These are phyloP conservation scores for Mrakiaceae sp. DNA, from an alignment of 1,284 basidiomycete species.

Conservation along the genomic window DNA sequence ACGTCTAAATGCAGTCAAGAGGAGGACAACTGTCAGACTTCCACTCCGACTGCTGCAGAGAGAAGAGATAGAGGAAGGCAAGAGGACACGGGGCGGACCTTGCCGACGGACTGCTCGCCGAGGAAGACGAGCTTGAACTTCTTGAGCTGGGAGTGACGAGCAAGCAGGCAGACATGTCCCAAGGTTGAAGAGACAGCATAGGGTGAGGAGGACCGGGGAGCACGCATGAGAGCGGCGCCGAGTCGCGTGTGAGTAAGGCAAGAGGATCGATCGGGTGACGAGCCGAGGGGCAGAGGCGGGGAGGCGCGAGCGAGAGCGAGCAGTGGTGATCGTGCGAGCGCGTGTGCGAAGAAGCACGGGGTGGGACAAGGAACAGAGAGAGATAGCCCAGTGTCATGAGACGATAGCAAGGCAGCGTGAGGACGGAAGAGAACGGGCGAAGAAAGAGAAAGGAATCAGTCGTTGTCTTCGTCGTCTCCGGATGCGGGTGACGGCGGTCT, in stretches of 20 bases:
- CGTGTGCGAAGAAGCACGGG: background rate
- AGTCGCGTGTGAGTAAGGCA: too few relatives aligned
- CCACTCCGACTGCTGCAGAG: background rate
- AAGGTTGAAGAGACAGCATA: background rate
- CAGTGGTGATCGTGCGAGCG: background rate
- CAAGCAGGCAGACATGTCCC: conserved; percentile 45
- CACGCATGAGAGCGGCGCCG: too few relatives aligned
- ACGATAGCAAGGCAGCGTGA: background rate
- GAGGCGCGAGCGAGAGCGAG: background rate
- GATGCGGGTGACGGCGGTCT: too few relatives aligned
- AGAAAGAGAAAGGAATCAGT: background rate
- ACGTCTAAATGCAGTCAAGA: conserved; percentile 45
- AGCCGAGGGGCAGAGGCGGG: too few relatives aligned
- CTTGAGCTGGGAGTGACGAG: conserved; percentile 50
- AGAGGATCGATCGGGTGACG: too few relatives aligned
- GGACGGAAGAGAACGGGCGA: background rate
- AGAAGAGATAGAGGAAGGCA: background rate
- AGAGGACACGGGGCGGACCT: conserved; percentile 28
- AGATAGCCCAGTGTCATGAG: background rate
- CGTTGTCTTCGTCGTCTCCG: background rate
- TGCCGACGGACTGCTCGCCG: conserved; percentile 85
- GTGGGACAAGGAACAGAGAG: background rate
- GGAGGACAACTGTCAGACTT: conserved; percentile 9
- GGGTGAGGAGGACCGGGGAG: background rate
- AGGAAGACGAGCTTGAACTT: conserved; percentile 94